Percentiles rank a stretch among this genome's conserved stretches.
Evolutionary conservation across 371 early-diverging fungal species (phyloP).

Genomic region (Mortierella polycephala): DNA sequence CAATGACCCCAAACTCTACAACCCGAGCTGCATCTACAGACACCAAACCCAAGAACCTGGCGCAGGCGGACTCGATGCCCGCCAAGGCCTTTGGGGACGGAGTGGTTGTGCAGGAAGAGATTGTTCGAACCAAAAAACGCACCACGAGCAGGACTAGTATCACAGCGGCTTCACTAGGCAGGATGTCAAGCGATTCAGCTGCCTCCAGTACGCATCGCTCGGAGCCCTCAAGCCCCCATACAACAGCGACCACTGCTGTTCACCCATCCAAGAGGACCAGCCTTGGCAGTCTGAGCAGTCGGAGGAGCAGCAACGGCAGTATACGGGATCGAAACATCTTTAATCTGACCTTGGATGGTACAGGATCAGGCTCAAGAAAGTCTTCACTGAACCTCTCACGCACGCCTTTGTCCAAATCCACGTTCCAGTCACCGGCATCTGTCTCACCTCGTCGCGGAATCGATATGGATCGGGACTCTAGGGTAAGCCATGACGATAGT

Average conservation of each 20-base stretch:
- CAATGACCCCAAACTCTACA: slow-evolving; percentile 14
- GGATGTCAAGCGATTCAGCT: slow-evolving; percentile 34
- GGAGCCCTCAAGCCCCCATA: slow-evolving; percentile 21
- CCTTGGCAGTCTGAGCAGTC: slow-evolving; percentile 42
- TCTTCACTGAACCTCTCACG: slow-evolving; percentile 38
- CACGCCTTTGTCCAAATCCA: slow-evolving; percentile 19
- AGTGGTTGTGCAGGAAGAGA: slow-evolving; percentile 28
- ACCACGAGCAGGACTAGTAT: slow-evolving; percentile 52
- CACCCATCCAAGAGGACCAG: slow-evolving; percentile 38
- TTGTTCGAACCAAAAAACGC: slow-evolving; percentile 36
- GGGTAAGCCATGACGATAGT: slow-evolving; percentile 16
- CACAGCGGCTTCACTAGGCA: slow-evolving; percentile 40
- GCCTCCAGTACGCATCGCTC: slow-evolving; percentile 14
- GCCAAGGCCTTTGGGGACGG: slow-evolving; percentile 38
- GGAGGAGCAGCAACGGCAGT: slow-evolving; percentile 52
- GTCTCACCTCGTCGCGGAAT: slow-evolving; percentile 30
- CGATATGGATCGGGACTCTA: slow-evolving; percentile 37
- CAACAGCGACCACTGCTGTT: not conserved
- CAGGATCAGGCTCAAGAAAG: slow-evolving; percentile 41
- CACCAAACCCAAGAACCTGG: too few relatives aligned
- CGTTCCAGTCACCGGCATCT: slow-evolving; percentile 39
- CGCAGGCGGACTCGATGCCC: not conserved
- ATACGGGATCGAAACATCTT: slow-evolving; percentile 52
- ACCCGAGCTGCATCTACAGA: not conserved
- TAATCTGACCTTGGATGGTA: slow-evolving; percentile 40